Evolutionary conservation across 345 rosid species (phyloP), one percentile per base, ranked within the genome.

Genomic region (Cochlearia excelsa): DNA sequence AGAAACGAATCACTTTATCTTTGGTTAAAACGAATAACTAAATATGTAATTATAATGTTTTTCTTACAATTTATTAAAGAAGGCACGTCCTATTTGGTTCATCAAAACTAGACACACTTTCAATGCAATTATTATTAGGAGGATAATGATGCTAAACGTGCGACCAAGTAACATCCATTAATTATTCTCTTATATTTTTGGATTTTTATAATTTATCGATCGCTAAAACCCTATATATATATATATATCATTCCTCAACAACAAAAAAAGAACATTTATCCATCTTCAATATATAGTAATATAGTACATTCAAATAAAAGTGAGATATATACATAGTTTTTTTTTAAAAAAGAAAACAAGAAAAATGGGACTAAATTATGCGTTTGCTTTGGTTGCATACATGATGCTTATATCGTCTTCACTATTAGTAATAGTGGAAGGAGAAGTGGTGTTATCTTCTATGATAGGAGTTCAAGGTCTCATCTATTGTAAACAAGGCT

Each of bases 381-480:
- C 23, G 53, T 40, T 61, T 51, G 39, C 54, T 27, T 44, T 44
- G 29, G 43, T 65, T 4, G 5, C 58, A n/a, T 59, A 51, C 61
- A 30, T 70, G 74, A 65, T 79, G 30, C 58, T 66, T 30, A 59
- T 77, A 35, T 11, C 75, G 58, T 45, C 61, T 9, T 43, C 57
- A 2, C 16, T 65, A 8, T 40, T 47, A 49, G 62, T 61, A 64
- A 33, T 55, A 28, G 71, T 66, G 57, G 61, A 72, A 7, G 73
- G 61, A 23, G 69, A 70, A n/a, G 46, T 65, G 9, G 46, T 65
- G 9, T 76, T 78, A 45, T 73, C 82, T 30, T 75, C 80, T 30
- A 62, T 73, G 31, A 73, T 84, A 2, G 85, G 76, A 30, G 69
- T 82, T 61, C 83, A 81, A 70, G 90, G 95, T 40, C 69, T 78